Conservation (phyloP, 805 yeast genomes). For the Monosporozyma unispora region DNA sequence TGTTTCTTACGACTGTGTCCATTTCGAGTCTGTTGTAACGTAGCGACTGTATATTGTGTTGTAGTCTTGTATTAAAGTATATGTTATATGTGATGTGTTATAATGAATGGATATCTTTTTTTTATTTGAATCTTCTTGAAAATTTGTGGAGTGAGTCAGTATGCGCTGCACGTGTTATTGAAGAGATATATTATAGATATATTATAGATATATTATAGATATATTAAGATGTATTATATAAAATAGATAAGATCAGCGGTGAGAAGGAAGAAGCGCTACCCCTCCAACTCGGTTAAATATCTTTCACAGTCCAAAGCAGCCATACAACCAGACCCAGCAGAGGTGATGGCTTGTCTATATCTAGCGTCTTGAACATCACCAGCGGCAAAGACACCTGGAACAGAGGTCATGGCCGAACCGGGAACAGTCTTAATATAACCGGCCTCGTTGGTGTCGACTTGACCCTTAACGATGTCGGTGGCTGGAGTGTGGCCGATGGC, state of each 20-base stretch:
- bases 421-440: constrained; percentile 88
- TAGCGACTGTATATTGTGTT: too few species aligned
- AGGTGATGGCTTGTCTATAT: constrained; percentile 97
- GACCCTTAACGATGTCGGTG: constrained; percentile 67
- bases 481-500: constrained; percentile 98
- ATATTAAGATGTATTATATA: too few species aligned
- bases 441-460: constrained; percentile 72
- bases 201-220: too few species aligned
- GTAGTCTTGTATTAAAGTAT: neutral
- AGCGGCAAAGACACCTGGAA: constrained; percentile 92
- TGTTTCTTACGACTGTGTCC: constrained; percentile 28
- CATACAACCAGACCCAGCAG: constrained; percentile 99
- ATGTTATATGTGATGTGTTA: too few species aligned
- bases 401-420: constrained; percentile 78
- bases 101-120: too few species aligned
- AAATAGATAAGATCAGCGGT: too few species aligned
- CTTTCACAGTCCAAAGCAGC: constrained; percentile 95
- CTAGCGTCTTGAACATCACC: constrained; percentile 97
- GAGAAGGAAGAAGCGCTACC: too few species aligned
- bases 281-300: constrained; percentile 53
- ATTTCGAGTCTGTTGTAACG: neutral
- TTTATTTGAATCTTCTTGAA: too few species aligned
- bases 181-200: too few species aligned
- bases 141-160: too few species aligned
- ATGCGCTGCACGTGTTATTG: too few species aligned